A percentile compares a stretch with the other conserved stretches of the same genome.
These are phyloP conservation scores for Cystofilobasidium macerans DNA, from an alignment of 768 basidiomycete genomes.

Conservation along the genomic window DNA sequence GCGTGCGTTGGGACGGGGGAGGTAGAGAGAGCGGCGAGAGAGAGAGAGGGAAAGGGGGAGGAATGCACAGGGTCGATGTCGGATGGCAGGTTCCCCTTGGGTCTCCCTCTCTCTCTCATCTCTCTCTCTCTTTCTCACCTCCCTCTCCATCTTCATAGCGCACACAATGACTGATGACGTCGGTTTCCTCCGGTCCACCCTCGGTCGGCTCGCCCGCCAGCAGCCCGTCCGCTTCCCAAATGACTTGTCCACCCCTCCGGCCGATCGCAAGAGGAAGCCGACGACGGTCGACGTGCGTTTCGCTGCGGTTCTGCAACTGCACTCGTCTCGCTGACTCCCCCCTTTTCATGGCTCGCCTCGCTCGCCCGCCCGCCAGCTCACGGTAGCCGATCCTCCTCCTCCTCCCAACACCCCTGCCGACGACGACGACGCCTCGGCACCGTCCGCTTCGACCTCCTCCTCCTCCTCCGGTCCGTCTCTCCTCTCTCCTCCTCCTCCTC, in stretches of 20 bases:
- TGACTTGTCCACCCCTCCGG: conserved; percentile 63
- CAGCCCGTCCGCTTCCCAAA: conserved; percentile 57
- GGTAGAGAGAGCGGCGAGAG: not conserved
- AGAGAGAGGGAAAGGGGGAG: not conserved
- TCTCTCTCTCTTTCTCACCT: not conserved
- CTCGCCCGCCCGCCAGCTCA: not conserved
- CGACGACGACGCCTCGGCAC: too few relatives aligned
- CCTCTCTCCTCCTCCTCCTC: not conserved
- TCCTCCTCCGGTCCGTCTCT: not conserved
- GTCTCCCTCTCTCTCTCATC: not conserved
- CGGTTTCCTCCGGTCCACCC: conserved; percentile 56
- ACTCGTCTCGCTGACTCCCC: too few relatives aligned
- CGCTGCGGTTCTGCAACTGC: not conserved
- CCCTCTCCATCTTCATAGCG: too few relatives aligned
- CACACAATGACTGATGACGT: conserved; percentile 38
- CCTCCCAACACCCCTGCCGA: not conserved
- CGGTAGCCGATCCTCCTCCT: not conserved
- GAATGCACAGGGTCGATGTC: not conserved
- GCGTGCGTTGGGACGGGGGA: not conserved
- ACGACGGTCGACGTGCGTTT: conserved; percentile 53
- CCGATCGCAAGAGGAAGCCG: conserved; percentile 57
- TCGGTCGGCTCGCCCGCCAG: conserved; percentile 55
- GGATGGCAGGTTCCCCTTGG: not conserved
- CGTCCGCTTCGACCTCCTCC: not conserved
- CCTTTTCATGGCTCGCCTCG: too few relatives aligned